Percentiles rank a stretch among this genome's conserved stretches.
Evolutionary conservation across 805 yeast species (phyloP).

Genomic region (Myxozyma mucilagina): DNA sequence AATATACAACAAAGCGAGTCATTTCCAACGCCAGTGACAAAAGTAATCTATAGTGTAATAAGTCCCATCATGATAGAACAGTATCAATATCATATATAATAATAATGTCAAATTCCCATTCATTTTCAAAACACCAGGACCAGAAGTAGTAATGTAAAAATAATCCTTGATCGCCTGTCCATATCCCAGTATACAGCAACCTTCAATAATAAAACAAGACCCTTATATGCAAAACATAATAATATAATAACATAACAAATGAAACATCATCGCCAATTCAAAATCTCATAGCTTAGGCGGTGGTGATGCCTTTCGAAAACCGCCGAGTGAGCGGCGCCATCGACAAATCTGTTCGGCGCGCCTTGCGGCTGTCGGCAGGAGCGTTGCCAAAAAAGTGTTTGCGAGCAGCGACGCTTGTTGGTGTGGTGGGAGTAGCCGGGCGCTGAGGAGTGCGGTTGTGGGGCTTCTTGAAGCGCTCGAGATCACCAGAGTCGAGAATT

Average conservation of each 20-base stretch:
- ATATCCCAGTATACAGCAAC: background rate
- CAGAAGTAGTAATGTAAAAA: too few species aligned
- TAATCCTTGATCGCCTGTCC: too few species aligned
- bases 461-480: slow-evolving; percentile 28
- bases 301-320: slow-evolving; percentile 23
- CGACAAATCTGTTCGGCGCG: slow-evolving; percentile 22
- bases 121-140: too few species aligned
- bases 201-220: background rate
- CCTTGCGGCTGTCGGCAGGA: slow-evolving; percentile 9
- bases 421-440: background rate
- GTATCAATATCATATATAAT: too few species aligned
- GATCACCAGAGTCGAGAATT: slow-evolving; percentile 30
- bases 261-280: background rate
- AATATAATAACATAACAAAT: background rate
- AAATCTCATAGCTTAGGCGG: background rate
- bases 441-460: slow-evolving; percentile 17
- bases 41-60: too few species aligned
- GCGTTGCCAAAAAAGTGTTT: slow-evolving; percentile 19
- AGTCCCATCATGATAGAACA: too few species aligned
- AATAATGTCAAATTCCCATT: too few species aligned
- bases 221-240: background rate
- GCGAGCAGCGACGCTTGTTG: background rate
- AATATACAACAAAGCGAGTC: too few species aligned
- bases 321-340: slow-evolving; percentile 17
- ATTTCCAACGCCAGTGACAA: too few species aligned